phyloP scores from a whole-genome alignment of 2,329 filamentous ascomycete species.

The Chaetoscypha palmicola region DNA sequence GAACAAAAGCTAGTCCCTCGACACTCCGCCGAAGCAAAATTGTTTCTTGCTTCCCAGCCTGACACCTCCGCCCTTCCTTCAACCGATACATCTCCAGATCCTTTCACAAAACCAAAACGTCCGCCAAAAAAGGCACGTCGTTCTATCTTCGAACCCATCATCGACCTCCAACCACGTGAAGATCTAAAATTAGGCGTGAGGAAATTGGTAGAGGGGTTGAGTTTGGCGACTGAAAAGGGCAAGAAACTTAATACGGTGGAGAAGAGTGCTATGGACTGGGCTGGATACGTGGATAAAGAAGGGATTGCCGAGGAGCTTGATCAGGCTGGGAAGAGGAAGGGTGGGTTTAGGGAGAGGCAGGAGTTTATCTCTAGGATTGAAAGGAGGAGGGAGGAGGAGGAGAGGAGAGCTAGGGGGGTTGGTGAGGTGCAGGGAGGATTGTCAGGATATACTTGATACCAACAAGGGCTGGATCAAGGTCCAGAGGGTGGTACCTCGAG shows the following conservation, averaged over 20 bases:
- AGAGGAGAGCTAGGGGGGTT: constrained; percentile 41
- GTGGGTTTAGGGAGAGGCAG: constrained; percentile 54
- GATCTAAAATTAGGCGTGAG: constrained; percentile 54
- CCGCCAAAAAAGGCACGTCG: constrained; percentile 35
- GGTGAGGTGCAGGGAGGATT: background rate
- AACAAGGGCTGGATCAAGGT: no score
- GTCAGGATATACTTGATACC: no score
- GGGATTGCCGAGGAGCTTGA: constrained; percentile 63
- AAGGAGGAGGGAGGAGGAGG: constrained; percentile 54
- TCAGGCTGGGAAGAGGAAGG: constrained; percentile 57
- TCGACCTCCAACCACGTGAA: constrained; percentile 39
- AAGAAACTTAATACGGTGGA: constrained; percentile 65
- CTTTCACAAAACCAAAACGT: constrained; percentile 26
- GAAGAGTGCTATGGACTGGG: constrained; percentile 69
- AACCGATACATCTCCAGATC: constrained; percentile 38
- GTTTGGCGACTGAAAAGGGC: constrained; percentile 45
- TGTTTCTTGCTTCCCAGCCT: constrained; percentile 49
- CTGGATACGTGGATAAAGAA: constrained; percentile 63
- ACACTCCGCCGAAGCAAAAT: constrained; percentile 58
- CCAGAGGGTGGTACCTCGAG: no score
- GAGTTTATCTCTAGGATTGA: constrained; percentile 62
- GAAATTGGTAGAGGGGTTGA: constrained; percentile 9
- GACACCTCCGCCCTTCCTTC: constrained; percentile 15
- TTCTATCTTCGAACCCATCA: constrained; percentile 54
- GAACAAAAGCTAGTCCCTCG: constrained; percentile 64